Evolutionary conservation across 139 green algal species (phyloP).

Genomic region (Tetratostichococcus sp.): DNA sequence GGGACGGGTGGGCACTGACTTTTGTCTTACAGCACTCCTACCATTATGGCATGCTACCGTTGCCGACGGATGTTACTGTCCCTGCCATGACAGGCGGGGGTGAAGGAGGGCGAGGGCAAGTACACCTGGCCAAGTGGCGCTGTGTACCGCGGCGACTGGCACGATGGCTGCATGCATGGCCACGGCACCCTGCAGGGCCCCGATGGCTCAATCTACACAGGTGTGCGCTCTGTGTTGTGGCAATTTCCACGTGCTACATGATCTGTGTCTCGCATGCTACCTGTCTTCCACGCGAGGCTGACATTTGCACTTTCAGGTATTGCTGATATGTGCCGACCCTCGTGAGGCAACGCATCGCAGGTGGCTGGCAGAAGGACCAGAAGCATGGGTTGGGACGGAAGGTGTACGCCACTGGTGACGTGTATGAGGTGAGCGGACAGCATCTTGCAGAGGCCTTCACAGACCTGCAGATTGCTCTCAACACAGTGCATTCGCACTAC

Average conservation of each 20-base stretch:
- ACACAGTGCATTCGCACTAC: too few relatives aligned
- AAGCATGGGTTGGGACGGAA: constrained; percentile 83
- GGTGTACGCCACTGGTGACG: constrained; percentile 68
- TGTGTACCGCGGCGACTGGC: constrained; percentile 72
- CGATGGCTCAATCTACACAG: constrained; percentile 57
- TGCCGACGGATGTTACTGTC: too few relatives aligned
- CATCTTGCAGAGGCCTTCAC: too few relatives aligned
- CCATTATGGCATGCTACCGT: too few relatives aligned
- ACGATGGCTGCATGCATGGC: constrained; percentile 71
- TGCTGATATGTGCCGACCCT: too few relatives aligned
- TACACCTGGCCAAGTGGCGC: constrained; percentile 72
- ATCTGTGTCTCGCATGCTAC: too few relatives aligned
- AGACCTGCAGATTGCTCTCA: too few relatives aligned
- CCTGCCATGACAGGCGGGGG: constrained; percentile 39
- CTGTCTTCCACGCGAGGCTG: too few relatives aligned
- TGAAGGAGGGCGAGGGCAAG: constrained; percentile 64
- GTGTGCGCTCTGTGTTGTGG: neutral
- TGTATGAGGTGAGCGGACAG: constrained; percentile 53
- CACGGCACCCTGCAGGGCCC: constrained; percentile 63
- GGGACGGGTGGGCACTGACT: too few relatives aligned
- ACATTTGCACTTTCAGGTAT: too few relatives aligned
- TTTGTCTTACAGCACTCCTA: too few relatives aligned
- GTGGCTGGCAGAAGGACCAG: constrained; percentile 59
- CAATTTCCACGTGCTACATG: neutral
- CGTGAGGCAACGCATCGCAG: too few relatives aligned